Evolutionary conservation across 2,329 filamentous ascomycete genomes (phyloP).

Genomic region (Waltergamsia citrina): DNA sequence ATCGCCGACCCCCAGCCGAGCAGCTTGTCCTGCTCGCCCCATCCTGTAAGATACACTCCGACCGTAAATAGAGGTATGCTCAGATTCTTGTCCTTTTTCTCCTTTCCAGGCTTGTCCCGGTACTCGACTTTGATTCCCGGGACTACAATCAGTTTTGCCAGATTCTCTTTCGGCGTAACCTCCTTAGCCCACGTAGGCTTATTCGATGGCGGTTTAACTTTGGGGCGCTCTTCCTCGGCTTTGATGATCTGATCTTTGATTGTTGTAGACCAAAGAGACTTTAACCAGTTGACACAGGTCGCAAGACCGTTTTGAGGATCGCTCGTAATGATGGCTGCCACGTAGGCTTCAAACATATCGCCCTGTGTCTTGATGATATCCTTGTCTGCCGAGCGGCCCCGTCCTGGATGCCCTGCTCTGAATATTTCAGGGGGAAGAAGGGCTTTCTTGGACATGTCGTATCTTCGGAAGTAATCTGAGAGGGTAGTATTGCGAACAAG

Average conservation of each 20-base stretch:
- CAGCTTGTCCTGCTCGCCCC: conserved; percentile 53
- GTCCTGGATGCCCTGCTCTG: conserved; percentile 13
- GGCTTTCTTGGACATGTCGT: conserved; percentile 59
- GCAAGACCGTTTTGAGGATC: conserved; percentile 53
- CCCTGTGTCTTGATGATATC: conserved; percentile 64
- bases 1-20: conserved; percentile 55
- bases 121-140: conserved; percentile 54
- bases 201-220: too few relatives aligned
- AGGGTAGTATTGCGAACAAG: conserved; percentile 77
- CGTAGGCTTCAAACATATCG: conserved; percentile 86
- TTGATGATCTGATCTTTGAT: conserved; percentile 43
- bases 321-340: conserved; percentile 62
- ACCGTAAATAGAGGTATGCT: conserved; percentile 52
- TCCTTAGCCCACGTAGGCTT: neutral
- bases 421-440: conserved; percentile 39
- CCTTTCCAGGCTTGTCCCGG: conserved; percentile 37
- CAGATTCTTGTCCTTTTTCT: conserved; percentile 42
- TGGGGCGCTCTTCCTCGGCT: conserved; percentile 21
- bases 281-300: conserved; percentile 61
- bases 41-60: conserved; percentile 56
- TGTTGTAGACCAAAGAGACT: conserved; percentile 60
- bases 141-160: conserved; percentile 33
- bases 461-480: conserved; percentile 56
- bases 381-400: conserved; percentile 29
- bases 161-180: conserved; percentile 16